These are phyloP conservation scores for Penicillium sp. DNA, from an alignment of 2,329 filamentous ascomycete species.

Conservation along the genomic window DNA sequence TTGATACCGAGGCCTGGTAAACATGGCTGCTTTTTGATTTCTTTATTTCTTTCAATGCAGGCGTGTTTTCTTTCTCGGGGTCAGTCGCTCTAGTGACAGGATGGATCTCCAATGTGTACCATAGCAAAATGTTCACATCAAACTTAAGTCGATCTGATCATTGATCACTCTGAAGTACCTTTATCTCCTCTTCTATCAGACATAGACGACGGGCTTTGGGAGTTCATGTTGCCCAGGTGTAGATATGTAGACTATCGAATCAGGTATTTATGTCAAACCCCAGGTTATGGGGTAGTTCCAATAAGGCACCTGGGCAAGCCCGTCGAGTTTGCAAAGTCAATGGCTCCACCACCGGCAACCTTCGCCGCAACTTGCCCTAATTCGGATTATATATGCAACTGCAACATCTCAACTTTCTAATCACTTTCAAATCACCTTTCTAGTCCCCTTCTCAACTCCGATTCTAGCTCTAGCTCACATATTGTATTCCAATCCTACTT, in stretches of 20 bases:
- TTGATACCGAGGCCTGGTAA: slow-evolving; percentile 57
- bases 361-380: neutral
- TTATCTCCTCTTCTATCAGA: neutral
- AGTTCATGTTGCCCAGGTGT: neutral
- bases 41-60: slow-evolving; percentile 11
- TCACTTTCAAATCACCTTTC: neutral
- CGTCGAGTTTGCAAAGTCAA: neutral
- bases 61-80: slow-evolving; percentile 10
- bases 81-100: slow-evolving; percentile 5
- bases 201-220: neutral
- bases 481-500: neutral
- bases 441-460: neutral
- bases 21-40: slow-evolving; percentile 1
- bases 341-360: neutral
- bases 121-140: slow-evolving; percentile 11
- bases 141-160: neutral
- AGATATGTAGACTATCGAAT: too few species aligned
- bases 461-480: neutral
- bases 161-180: neutral
- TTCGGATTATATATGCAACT: neutral
- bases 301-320: neutral
- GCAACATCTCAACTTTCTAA: neutral
- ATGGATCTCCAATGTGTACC: slow-evolving; percentile 12
- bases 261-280: too few species aligned
- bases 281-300: too few species aligned